Evolutionary conservation across 1,139 yeast genomes (phyloP), one percentile per base, ranked within the genome.

Genomic region (Taiozyma onychis): DNA sequence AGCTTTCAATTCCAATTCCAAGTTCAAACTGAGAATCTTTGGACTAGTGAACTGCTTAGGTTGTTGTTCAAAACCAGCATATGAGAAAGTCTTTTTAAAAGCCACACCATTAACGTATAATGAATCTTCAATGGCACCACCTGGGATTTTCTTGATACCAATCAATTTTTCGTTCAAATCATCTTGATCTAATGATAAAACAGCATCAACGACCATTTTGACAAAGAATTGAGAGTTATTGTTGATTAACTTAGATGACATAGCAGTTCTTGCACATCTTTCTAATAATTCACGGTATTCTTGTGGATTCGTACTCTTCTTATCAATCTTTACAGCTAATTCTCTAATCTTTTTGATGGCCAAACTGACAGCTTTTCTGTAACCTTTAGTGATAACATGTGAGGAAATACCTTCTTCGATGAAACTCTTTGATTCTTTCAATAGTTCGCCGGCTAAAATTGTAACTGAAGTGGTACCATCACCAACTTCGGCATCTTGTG

Each of bases 401-500:
- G 97, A 84, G 28, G 96, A 87, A 57, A 93, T 88, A 41, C 97
- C 97, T 69, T 93, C 99, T 69, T 93, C 99, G 55, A 93, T 88
- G 64, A 91, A 93, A 39, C 80, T 71, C 66, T 89, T 90, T 59
- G 95, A 83, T 68, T 93, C 98, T 66, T 89, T 89, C 70, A 93
- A 78, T 57, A 93, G 78, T 70, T 93, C 99, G 51, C 98, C 97
- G 2, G 99, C 98, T 57, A 93, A 71, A 45, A 93, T 78, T 1
- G 98, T 89, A 14, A 95, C 99, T 42, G 97, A 85, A 0, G 99
- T 93, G 42, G 99, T 93, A 58, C 99, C 99, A 69, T 93, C 99
- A 56, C 99, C 99, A 51, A 93, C 98, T 70, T 93, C 99, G 24
- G 97, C 97, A 70, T 93, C 99, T 71, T 93, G 99, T 1, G 98